Conservation (phyloP, 345 rosid species). For the Trapa incisa region DNA sequence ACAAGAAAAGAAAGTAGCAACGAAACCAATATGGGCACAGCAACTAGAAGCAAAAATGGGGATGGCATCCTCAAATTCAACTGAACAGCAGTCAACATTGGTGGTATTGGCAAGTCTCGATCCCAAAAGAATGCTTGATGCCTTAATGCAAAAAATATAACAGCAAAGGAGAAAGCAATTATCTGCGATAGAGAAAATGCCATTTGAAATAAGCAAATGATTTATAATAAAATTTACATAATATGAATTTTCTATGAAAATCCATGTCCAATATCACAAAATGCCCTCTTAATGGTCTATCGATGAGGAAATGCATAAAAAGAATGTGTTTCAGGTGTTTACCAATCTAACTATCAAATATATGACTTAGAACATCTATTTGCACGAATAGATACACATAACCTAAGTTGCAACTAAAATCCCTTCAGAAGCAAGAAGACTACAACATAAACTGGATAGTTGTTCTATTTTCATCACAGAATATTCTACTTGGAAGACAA, state of each 20-base stretch:
- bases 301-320: neutral
- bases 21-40: conserved; percentile 43
- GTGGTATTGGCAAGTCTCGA: conserved; percentile 52
- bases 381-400: neutral
- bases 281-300: neutral
- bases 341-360: neutral
- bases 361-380: neutral
- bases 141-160: conserved; percentile 67
- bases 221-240: neutral
- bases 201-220: neutral
- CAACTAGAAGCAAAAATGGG: conserved; percentile 49
- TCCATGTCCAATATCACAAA: neutral
- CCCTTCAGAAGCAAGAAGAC: neutral
- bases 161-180: conserved; percentile 44
- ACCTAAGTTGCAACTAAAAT: neutral
- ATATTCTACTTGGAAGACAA: neutral
- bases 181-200: conserved; percentile 38
- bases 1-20: conserved; percentile 42
- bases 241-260: neutral
- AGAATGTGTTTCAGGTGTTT: neutral
- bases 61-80: conserved; percentile 69
- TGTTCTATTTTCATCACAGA: too few relatives aligned
- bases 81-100: conserved; percentile 61
- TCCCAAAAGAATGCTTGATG: conserved; percentile 72
- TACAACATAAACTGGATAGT: too few relatives aligned